Evolutionary conservation across 1,284 basidiomycete species (phyloP), one percentile per base, ranked within the genome.

Genomic region (Ceratobasidium theobromae): DNA sequence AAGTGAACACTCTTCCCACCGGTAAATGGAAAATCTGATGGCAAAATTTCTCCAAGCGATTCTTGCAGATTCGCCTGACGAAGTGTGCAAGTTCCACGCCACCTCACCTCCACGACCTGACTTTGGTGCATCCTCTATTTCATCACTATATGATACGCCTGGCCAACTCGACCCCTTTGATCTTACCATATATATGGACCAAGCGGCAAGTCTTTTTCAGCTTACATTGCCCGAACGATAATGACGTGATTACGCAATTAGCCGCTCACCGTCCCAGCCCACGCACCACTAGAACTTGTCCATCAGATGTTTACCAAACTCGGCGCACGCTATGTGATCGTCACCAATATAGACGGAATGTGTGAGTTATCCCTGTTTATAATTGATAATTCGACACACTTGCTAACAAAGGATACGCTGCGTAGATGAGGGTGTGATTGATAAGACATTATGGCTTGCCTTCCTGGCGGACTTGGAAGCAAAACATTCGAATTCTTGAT

Each of bases 271-370:
- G 84, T 95, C 21, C 86, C 87, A 70, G 85, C 84, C 1, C 89
- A 94, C 74, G 89, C 91, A 9, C 92, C 94, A 0, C 79, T 95
- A 67, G 92, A 96, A 75, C 82, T 96, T 64, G 84, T 97, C 1
- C 95, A 97, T 72, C 90, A 94, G 74, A 84, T 95, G 73, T 97
- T 97, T 72, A 87, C 87, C 68, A 96, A 96, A 76, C 83, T 97
- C 14, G 95, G 95, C 0, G 89, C 91, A n/a, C 83, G 92, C 69
- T 94, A 94, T 72, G 85, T 97, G 27, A 81, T 98, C 25, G 87
- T 97, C 4, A 88, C 84, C 1, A 92, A 98, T 74, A 78, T 84
- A 1, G 85, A 91, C 65, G 95, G 95, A 1, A 78, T 86, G 58
- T 98, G 90, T 92, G 72, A 75, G 89, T 82, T 5, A 38, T 21